Base-by-base conservation (phyloP, 148 eudicot genomes). In the Nepenthes mirabilis region DNA sequence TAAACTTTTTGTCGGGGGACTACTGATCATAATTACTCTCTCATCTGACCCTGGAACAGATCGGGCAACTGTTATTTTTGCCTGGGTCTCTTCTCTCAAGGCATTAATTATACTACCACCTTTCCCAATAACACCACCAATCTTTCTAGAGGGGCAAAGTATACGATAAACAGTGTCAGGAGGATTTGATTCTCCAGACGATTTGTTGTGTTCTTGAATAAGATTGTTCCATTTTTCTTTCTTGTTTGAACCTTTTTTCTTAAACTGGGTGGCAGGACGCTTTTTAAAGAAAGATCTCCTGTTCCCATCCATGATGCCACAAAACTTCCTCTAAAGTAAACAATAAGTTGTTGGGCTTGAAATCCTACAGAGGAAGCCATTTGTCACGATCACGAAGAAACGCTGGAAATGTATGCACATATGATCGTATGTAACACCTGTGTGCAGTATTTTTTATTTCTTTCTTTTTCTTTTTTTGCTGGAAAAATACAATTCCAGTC, bases 41-140 rank as follows among this genome's bases (percentile, higher is more conserved):
- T 87, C 90, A 56, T 84, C 95, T 10, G 95, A 84, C 36, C 90
- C 90, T 11, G 85, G 81, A 61, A 87, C 67, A n/a, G 83, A 65
- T 10, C 85, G 83, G 9, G 88, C 70, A 71, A 88, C 88, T 1
- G 86, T 82, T 64, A 88, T 88, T 55, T 88, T 88, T 1, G 96
- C 71, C 65, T 57, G 71, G 33, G 91, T 82, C 54, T 85, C 91
- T 68, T 83, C 96, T 73, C 96, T 79, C 76, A 88, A 78, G 33
- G 79, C 69, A 73, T 75, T 80, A 57, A 88, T 69, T 61, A 83
- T 85, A 49, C 68, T 73, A 34, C 96, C 96, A 56, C 91, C 96
- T 83, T 83, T 88, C 6, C 96, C 96, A 70, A 85, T 83, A 11
- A 88, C 91, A 75, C 84, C 74, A 52, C 96, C 96, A 55, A 85